Evolutionary conservation across 2,329 filamentous ascomycete species (phyloP).

Genomic region (Trichoderma afroharzianum): DNA sequence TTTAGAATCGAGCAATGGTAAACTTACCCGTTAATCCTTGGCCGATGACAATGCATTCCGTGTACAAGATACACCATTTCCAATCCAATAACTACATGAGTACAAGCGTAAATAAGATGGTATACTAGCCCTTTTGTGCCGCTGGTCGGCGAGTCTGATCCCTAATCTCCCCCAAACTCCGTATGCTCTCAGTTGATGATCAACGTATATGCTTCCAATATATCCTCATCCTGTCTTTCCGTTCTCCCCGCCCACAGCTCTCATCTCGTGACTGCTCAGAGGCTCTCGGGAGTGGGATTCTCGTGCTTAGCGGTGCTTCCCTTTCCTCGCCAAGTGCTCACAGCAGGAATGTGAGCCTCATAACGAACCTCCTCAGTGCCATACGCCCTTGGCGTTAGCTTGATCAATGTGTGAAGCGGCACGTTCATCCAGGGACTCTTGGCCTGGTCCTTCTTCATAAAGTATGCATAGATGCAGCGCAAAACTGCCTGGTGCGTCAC

Average conservation of each 20-base stretch:
- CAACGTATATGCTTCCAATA: background rate
- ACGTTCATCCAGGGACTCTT: constrained; percentile 98
- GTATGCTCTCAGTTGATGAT: background rate
- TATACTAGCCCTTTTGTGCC: constrained; percentile 11
- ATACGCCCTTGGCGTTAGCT: constrained; percentile 91
- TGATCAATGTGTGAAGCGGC: constrained; percentile 92
- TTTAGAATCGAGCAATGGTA: background rate
- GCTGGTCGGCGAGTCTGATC: background rate
- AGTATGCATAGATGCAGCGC: constrained; percentile 97
- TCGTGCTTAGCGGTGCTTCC: constrained; percentile 89
- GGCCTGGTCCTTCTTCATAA: constrained; percentile 94
- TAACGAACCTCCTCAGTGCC: constrained; percentile 86
- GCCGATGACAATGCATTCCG: background rate
- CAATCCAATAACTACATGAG: background rate
- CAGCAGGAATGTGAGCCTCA: constrained; percentile 88
- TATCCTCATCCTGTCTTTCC: background rate
- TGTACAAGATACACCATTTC: constrained; percentile 6
- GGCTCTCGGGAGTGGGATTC: constrained; percentile 45
- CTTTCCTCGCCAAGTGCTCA: constrained; percentile 94
- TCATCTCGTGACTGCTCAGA: constrained; percentile 17
- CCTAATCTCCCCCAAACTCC: constrained; percentile 9
- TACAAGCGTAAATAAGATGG: constrained; percentile 2
- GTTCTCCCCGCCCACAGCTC: background rate
- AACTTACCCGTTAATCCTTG: background rate
- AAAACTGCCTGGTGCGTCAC: constrained; percentile 97